phyloP scores from a whole-genome alignment of 2,329 filamentous ascomycete genomes.

The Dichotomopilus funicola region DNA sequence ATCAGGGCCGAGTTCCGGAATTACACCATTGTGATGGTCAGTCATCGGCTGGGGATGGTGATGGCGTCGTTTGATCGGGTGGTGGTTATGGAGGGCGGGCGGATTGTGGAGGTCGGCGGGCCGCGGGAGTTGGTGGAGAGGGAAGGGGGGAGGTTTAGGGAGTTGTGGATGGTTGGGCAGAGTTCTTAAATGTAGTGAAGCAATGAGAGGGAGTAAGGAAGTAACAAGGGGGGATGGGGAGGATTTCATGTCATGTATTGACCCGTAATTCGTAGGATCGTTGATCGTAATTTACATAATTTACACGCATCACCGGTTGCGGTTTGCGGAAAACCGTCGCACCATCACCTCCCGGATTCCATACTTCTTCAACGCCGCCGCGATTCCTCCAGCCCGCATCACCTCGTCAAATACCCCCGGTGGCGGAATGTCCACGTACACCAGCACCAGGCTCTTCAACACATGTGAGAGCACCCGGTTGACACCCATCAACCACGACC shows the following conservation, averaged over 20 bases:
- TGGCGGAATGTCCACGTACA: constrained; percentile 85
- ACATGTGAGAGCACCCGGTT: constrained; percentile 88
- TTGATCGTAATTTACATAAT: constrained; percentile 3
- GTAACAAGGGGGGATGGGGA: not conserved
- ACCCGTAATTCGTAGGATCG: not conserved
- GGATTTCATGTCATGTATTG: too few relatives aligned
- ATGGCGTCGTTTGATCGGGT: constrained; percentile 44
- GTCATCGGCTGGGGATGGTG: constrained; percentile 44
- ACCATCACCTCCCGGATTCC: constrained; percentile 28
- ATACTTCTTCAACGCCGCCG: constrained; percentile 25
- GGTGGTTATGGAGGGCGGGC: constrained; percentile 44
- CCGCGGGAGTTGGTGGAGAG: constrained; percentile 14
- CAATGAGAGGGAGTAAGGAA: not conserved
- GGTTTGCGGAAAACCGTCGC: constrained; percentile 28
- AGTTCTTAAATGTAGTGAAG: not conserved
- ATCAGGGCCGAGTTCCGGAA: constrained; percentile 34
- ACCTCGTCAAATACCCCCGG: constrained; percentile 39
- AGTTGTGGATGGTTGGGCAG: constrained; percentile 20
- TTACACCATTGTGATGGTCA: constrained; percentile 49
- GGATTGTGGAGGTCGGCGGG: constrained; percentile 36
- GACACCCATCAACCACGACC: constrained; percentile 82
- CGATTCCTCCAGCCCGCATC: constrained; percentile 21
- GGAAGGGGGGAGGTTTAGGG: constrained; percentile 20
- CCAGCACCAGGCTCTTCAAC: constrained; percentile 79
- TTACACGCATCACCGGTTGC: constrained; percentile 23